Base-by-base conservation (phyloP, 2,329 filamentous ascomycete genomes). In the Aspergillus tubingensis region DNA sequence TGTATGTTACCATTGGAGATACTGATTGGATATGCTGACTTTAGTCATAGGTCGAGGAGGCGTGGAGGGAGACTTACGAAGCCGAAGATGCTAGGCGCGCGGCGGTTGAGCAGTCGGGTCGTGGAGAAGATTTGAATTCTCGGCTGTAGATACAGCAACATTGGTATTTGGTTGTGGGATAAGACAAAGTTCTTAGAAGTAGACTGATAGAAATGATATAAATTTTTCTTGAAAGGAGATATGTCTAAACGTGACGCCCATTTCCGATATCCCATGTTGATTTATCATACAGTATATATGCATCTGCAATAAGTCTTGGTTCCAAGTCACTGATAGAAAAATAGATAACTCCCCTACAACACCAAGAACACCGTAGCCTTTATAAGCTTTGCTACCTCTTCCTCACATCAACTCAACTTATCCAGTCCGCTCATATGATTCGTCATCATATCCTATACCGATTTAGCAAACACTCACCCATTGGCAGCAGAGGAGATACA, bases 41-140 rank as follows among this genome's bases (percentile, higher is more conserved):
- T 15, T 1, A 8, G 15, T 1, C 32, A n/a, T 54, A 64, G 62
- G 55, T 62, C 2, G 57, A 64, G 19, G 55, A 60, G 5, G 60
- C 52, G 11, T 64, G 62, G 60, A 43, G 5, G 4, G 49, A 41
- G 25, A 47, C 57, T 1, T 44, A 39, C 5, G 15, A 41, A n/a
- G 57, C 44, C 7, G 62, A 64, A 10, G 60, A 62, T 51, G 50
- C 30, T 41, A 25, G 36, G 13, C 41, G 30, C 4, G 19, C 5
- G 0, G 32, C n/a, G 32, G 11, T 27, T 2, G 36, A 41, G 19
- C 41, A 21, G 41, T 23, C 41, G 5, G n/a, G 19, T 44, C 41
- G 13, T 15, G 41, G 19, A 3, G 41, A 44, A 13, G 19, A 21
- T 1, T 2, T 23, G 3, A 44, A 23, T 7, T 10, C 41, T 6